Percentiles rank a stretch among this genome's conserved stretches.
Evolutionary conservation across 208 protist species (phyloP).

Genomic region (Novymonas esmeraldas): DNA sequence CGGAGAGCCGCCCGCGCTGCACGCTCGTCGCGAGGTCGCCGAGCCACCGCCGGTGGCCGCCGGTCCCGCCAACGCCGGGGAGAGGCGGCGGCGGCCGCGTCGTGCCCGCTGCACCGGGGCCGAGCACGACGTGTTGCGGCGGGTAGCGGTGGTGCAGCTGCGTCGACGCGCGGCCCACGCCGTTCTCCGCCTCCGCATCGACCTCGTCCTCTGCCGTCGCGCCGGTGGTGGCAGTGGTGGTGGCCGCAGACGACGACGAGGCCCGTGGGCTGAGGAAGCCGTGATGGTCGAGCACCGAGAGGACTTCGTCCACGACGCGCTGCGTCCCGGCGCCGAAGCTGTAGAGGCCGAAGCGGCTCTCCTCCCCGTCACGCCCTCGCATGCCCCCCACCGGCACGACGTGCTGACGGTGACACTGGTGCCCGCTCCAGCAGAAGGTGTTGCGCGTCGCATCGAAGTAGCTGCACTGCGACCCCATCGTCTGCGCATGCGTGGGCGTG

Average conservation of each 20-base stretch:
- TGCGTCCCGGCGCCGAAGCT: conserved; percentile 31
- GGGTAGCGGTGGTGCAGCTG: too few relatives aligned
- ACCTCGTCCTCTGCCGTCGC: too few relatives aligned
- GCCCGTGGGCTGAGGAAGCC: conserved; percentile 7
- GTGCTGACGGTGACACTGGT: conserved; percentile 40
- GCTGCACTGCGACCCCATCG: conserved; percentile 30
- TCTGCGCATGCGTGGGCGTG: conserved; percentile 15
- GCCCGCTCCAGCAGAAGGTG: conserved; percentile 50
- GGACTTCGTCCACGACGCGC: conserved; percentile 26
- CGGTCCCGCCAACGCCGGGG: too few relatives aligned
- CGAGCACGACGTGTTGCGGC: too few relatives aligned
- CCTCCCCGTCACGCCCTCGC: conserved; percentile 25
- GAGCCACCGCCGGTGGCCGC: too few relatives aligned
- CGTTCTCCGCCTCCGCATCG: neutral
- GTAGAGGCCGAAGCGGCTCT: conserved; percentile 20
- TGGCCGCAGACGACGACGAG: neutral
- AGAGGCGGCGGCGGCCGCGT: too few relatives aligned
- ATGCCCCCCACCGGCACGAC: conserved; percentile 25
- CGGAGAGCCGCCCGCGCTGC: too few relatives aligned
- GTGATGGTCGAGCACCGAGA: conserved; percentile 28
- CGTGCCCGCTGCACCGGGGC: too few relatives aligned
- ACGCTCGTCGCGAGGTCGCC: too few relatives aligned
- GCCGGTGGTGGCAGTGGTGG: neutral
- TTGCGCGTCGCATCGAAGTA: conserved; percentile 37
- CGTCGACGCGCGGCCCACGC: too few relatives aligned